Evolutionary conservation across 257 asterid species (phyloP).

Genomic region (Mentha longifolia): DNA sequence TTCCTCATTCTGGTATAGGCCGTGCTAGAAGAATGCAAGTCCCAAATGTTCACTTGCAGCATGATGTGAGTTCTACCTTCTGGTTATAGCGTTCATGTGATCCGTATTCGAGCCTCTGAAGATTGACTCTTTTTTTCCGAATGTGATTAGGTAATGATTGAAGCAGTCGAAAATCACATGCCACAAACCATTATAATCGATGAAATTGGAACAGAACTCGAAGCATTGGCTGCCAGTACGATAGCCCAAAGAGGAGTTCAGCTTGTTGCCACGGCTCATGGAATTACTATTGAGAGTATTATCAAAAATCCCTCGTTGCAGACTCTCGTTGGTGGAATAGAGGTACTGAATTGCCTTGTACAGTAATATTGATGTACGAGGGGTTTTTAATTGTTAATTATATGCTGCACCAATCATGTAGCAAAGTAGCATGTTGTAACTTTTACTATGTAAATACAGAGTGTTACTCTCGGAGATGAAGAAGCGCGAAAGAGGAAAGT

Average conservation of each 20-base stretch:
- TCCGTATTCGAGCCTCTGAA: slow-evolving; percentile 20
- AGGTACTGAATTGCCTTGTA: slow-evolving; percentile 55
- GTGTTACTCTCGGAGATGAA: slow-evolving; percentile 98
- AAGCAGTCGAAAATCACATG: slow-evolving; percentile 99
- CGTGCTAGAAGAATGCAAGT: slow-evolving; percentile 99
- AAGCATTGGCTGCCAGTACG: slow-evolving; percentile 96
- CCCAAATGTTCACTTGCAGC: slow-evolving; percentile 94
- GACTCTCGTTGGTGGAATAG: slow-evolving; percentile 96
- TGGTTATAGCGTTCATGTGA: background rate
- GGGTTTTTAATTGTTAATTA: background rate
- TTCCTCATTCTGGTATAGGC: slow-evolving; percentile 98
- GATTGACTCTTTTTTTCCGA: slow-evolving; percentile 17
- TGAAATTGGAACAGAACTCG: slow-evolving; percentile 97
- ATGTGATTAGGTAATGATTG: slow-evolving; percentile 84
- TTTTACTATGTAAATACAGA: slow-evolving; percentile 51
- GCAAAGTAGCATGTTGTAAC: background rate
- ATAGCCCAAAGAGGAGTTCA: slow-evolving; percentile 99
- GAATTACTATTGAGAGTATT: slow-evolving; percentile 87
- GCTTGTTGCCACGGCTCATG: slow-evolving; percentile 99
- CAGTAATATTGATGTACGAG: background rate
- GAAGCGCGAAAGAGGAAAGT: slow-evolving; percentile 98
- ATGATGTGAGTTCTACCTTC: slow-evolving; percentile 60
- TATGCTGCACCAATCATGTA: background rate
- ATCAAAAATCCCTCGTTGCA: slow-evolving; percentile 90
- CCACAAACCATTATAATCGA: slow-evolving; percentile 92